Evolutionary conservation across 108 stramenopile species (phyloP).

Genomic region (Mayamaea pseudoterrestris): DNA sequence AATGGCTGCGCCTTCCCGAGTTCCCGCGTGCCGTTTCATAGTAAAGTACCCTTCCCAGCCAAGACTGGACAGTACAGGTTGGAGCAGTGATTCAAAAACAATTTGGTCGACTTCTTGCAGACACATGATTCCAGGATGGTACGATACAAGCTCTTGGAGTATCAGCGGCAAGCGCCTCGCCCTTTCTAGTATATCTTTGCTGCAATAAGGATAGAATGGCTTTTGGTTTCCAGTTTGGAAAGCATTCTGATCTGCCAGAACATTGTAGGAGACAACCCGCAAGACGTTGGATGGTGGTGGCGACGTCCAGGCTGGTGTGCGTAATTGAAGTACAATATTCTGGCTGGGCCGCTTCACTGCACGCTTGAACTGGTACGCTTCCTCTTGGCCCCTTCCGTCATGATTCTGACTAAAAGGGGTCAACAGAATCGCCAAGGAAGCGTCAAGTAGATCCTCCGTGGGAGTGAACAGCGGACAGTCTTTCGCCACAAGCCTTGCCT

Average conservation of each 20-base stretch:
- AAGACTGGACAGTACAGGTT: conserved; percentile 12
- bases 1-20: conserved; percentile 42
- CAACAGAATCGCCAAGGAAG: conserved; percentile 11
- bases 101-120: conserved; percentile 68
- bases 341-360: conserved; percentile 11
- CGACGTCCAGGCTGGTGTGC: conserved; percentile 7
- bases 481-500: conserved; percentile 2
- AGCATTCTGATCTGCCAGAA: conserved; percentile 64
- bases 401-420: conserved; percentile 11
- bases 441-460: conserved; percentile 13
- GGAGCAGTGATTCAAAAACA: conserved; percentile 15
- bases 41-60: conserved; percentile 33
- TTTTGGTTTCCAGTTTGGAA: conserved; percentile 13
- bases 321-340: conserved; percentile 11
- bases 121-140: conserved; percentile 56
- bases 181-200: conserved; percentile 21
- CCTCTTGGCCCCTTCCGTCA: conserved; percentile 12
- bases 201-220: conserved; percentile 22
- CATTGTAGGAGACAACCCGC: conserved; percentile 62
- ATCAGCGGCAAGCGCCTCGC: conserved; percentile 51
- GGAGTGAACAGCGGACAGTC: conserved; percentile 16
- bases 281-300: conserved; percentile 7
- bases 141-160: conserved; percentile 50
- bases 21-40: conserved; percentile 8
- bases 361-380: conserved; percentile 24